Percentiles rank a stretch among this genome's conserved stretches.
phyloP scores from a whole-genome alignment of 2,329 filamentous ascomycete species.

The Basipetospora chlamydospora region DNA sequence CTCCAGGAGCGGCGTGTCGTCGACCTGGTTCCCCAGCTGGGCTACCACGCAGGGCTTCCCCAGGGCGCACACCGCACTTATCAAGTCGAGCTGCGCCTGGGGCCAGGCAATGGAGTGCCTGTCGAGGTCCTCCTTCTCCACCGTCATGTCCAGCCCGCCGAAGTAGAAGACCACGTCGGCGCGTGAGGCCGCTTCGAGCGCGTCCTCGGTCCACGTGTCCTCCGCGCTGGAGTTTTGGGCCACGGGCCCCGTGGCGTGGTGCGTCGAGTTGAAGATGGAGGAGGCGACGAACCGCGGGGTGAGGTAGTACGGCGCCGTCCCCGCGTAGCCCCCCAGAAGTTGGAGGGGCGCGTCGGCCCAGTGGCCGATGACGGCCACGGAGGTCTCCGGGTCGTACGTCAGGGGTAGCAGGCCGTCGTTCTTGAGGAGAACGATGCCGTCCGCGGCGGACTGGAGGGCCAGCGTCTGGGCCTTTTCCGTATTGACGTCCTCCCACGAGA shows the following conservation, averaged over 20 bases:
- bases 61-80: slow-evolving; percentile 22
- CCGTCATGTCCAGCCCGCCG: slow-evolving; percentile 36
- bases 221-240: slow-evolving; percentile 12
- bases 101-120: slow-evolving; percentile 36
- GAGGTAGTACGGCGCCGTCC: slow-evolving; percentile 36
- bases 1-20: slow-evolving; percentile 31
- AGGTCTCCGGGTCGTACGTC: slow-evolving; percentile 12
- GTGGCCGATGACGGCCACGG: slow-evolving; percentile 17
- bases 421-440: slow-evolving; percentile 35
- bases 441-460: slow-evolving; percentile 37
- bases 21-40: slow-evolving; percentile 37
- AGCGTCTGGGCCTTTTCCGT: slow-evolving; percentile 37
- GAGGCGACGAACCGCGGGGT: slow-evolving; percentile 37
- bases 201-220: slow-evolving; percentile 18
- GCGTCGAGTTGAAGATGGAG: slow-evolving; percentile 21
- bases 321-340: slow-evolving; percentile 15
- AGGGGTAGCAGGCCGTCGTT: slow-evolving; percentile 37
- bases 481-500: slow-evolving; percentile 41
- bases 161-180: slow-evolving; percentile 39
- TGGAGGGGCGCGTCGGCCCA: slow-evolving; percentile 15
- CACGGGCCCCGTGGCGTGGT: slow-evolving; percentile 23
- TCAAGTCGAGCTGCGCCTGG: slow-evolving; percentile 32
- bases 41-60: slow-evolving; percentile 36
- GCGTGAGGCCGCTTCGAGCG: slow-evolving; percentile 22
- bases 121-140: slow-evolving; percentile 38